These are phyloP conservation scores for Arbutus unedo DNA, from an alignment of 148 eudicot species.

Conservation along the genomic window DNA sequence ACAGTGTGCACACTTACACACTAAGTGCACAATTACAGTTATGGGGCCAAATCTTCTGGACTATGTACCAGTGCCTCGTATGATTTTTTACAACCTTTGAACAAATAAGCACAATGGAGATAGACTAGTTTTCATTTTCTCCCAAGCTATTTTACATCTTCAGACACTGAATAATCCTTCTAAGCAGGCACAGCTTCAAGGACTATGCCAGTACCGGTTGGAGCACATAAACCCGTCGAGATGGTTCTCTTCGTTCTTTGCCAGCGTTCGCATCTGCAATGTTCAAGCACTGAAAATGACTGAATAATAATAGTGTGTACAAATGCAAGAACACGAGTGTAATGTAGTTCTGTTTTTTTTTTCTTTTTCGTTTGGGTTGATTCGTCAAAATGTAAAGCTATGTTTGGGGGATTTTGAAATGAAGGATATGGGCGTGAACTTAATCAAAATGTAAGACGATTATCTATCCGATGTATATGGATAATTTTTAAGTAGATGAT, in stretches of 20 bases:
- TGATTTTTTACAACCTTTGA: background rate
- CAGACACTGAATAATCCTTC: background rate
- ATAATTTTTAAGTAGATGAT: too few relatives aligned
- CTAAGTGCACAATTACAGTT: conserved; percentile 1
- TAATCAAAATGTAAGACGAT: too few relatives aligned
- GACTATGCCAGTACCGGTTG: too few relatives aligned
- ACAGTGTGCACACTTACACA: background rate
- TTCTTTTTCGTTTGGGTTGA: too few relatives aligned
- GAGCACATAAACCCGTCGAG: conserved; percentile 76
- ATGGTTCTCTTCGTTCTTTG: conserved; percentile 63
- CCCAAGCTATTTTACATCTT: conserved; percentile 7
- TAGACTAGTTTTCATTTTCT: conserved; percentile 10
- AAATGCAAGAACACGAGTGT: background rate
- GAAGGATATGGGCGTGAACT: too few relatives aligned
- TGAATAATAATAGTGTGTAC: too few relatives aligned
- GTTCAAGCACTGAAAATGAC: background rate
- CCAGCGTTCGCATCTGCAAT: conserved; percentile 75
- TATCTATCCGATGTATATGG: too few relatives aligned
- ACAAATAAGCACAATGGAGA: conserved; percentile 1
- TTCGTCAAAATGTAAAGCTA: too few relatives aligned
- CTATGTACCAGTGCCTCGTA: background rate
- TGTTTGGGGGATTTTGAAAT: too few relatives aligned
- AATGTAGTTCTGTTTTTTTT: too few relatives aligned
- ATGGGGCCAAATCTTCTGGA: background rate
- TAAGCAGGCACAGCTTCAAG: conserved; percentile 10